These are phyloP conservation scores for Diplocarpon mali DNA, from an alignment of 2,329 filamentous ascomycete species.

Conservation along the genomic window DNA sequence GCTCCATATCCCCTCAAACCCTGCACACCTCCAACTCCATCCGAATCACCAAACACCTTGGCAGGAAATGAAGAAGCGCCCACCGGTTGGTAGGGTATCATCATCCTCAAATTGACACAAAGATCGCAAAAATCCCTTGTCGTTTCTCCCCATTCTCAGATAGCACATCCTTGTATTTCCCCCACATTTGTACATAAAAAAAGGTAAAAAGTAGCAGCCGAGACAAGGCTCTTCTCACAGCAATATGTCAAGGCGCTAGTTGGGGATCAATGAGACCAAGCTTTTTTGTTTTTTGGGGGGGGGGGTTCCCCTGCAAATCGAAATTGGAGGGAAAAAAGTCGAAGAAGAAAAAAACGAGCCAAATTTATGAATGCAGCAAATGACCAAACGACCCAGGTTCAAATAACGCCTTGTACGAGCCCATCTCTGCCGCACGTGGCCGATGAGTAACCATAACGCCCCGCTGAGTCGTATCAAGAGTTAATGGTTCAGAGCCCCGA, in stretches of 20 bases:
- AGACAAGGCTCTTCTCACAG: background rate
- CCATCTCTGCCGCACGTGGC: slow-evolving; percentile 1
- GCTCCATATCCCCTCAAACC: too few species aligned
- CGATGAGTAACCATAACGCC: slow-evolving; percentile 9
- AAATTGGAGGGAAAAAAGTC: too few species aligned
- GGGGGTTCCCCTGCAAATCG: background rate
- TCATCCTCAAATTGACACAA: too few species aligned
- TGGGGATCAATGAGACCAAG: background rate
- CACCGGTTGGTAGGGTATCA: too few species aligned
- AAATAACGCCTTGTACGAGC: slow-evolving; percentile 11
- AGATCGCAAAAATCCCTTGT: too few species aligned
- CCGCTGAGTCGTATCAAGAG: slow-evolving; percentile 1
- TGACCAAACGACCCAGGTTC: slow-evolving; percentile 4
- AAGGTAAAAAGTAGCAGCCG: slow-evolving; percentile 2
- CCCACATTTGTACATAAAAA: slow-evolving; percentile 7
- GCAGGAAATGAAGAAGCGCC: too few species aligned
- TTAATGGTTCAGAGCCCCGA: background rate
- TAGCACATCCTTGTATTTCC: background rate
- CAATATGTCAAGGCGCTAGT: background rate
- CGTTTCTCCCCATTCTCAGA: too few species aligned
- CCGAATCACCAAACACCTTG: too few species aligned
- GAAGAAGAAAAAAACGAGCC: background rate
- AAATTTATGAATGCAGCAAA: slow-evolving; percentile 21
- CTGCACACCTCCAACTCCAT: too few species aligned
- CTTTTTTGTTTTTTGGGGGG: background rate